Evolutionary conservation across 2,329 filamentous ascomycete genomes (phyloP), one percentile per base, ranked within the genome.

Genomic region (Cladosporium sp.): DNA sequence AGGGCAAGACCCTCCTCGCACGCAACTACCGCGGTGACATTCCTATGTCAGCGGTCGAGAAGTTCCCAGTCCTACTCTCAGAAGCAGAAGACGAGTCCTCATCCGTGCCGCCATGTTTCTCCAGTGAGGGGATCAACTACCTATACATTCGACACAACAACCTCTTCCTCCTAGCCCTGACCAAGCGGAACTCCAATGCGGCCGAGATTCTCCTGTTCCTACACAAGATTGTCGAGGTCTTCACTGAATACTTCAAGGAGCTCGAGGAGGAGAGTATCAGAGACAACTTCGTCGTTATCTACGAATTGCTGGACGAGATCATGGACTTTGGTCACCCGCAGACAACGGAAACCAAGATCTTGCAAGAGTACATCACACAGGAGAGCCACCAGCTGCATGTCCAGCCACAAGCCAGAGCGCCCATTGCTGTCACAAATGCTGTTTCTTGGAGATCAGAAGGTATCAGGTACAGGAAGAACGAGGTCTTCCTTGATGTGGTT

Each of bases 301-400:
- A 99, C 84, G 95, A 99, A 81, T 82, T 99, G 68, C 87, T 99
- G 69, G 95, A 99, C 77, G 95, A 99, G 83, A 99, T 99, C 95
- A 99, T 99, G 95, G 95, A 99, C 81, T 99, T 99, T 84, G 95
- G 95, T 69, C 97, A 99, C 79, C 95, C 95, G 6, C 95, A 99
- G 80, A 99, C 95, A 11, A 99, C 95, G 71, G 95, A 99, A 80
- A 92, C 88, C 78, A 99, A 99, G 86, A 99, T 99, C 78, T 83
- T 99, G 67, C 95, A 99, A 80, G 95, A 99, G 83, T 88, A 81
- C 73, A 99, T 99, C 78, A 99, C 95, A 49, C 95, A 99, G 80
- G 95, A 99, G 81, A 97, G 93, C 63, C 95, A 99, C 84, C 98
- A 98, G 81, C 88, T 99, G 67, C 95, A 99, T 79, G 89, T 98